Base-by-base conservation (phyloP, 768 basidiomycete species). In the Termitomyces titanicus region DNA sequence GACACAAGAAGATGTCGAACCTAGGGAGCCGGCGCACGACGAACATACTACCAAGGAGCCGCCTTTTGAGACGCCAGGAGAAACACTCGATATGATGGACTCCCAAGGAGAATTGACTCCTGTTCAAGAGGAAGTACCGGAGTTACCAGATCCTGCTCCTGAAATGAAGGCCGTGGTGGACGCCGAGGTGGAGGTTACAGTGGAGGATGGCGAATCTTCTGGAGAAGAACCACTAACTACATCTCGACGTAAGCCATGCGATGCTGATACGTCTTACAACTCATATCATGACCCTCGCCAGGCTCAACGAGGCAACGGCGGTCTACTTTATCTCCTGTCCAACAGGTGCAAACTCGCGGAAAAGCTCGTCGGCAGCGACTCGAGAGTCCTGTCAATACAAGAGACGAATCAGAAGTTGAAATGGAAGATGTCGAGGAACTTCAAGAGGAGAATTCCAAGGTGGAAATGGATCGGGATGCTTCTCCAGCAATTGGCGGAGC, bases 281-380 rank as follows among this genome's bases (percentile, higher is more conserved):
- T 29, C 53, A 48, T 10, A 20, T n/a, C 35, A 45, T 53, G 20
- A 62, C 15, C 24, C 37, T 20, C 25, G 35, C 51, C 44, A 76
- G 78, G 75, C 34, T 76, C 77, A 6, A 68, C 73, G 35, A 72
- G 76, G 31, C 72, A 70, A 45, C 72, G 74, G 25, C 74, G 72
- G 49, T 68, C 74, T 15, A 70, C 72, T 22, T 63, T 69, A 11
- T 67, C 72, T 34, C 60, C 68, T 17, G 59, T 65, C 2, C 67
- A 69, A 46, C 68, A 66, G 10, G 59, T 65, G 17, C 65, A 62
- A 44, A 65, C 62, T 25, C 64, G 67, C 31, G 60, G 60, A 22
- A 68, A 70, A 45, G 60, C 67, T 46, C 66, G 73, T 34, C 65
- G 69, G 43, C 68, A 70, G 55, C 58, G 64, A 31, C 45, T 33